Evolutionary conservation across 106 monocot species (phyloP).

Genomic region (Dendrobium chrysotoxum): DNA sequence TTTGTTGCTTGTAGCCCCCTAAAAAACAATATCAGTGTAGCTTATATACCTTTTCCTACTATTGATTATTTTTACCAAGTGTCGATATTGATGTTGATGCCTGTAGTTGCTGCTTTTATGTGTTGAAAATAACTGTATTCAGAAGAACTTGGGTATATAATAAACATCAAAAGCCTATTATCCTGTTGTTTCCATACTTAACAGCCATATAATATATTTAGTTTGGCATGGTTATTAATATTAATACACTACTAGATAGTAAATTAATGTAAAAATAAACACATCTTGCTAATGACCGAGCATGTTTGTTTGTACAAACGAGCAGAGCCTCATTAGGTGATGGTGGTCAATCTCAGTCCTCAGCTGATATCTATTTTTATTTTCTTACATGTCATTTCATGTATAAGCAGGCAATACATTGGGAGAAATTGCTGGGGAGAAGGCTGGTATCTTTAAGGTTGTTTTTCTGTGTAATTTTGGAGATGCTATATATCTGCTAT

Average conservation of each 20-base stretch:
- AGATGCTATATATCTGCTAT: not conserved
- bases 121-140: not conserved
- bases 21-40: not conserved
- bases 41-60: not conserved
- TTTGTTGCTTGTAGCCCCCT: not conserved
- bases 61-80: not conserved
- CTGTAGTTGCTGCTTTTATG: not conserved
- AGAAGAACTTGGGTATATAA: not conserved
- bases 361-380: not conserved
- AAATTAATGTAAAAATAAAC: not conserved
- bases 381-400: not conserved
- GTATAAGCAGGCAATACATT: slow-evolving; percentile 71
- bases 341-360: not conserved
- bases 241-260: not conserved
- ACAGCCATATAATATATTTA: not conserved
- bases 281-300: not conserved
- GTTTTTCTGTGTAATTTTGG: slow-evolving; percentile 5
- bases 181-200: not conserved
- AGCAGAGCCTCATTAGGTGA: not conserved
- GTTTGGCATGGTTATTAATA: not conserved
- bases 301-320: not conserved
- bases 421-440: slow-evolving; percentile 88
- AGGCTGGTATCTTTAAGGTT: slow-evolving; percentile 99
- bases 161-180: not conserved
- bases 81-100: not conserved